phyloP scores from a whole-genome alignment of 495 filamentous ascomycete genomes.

The Staphylotrichum longicolle region DNA sequence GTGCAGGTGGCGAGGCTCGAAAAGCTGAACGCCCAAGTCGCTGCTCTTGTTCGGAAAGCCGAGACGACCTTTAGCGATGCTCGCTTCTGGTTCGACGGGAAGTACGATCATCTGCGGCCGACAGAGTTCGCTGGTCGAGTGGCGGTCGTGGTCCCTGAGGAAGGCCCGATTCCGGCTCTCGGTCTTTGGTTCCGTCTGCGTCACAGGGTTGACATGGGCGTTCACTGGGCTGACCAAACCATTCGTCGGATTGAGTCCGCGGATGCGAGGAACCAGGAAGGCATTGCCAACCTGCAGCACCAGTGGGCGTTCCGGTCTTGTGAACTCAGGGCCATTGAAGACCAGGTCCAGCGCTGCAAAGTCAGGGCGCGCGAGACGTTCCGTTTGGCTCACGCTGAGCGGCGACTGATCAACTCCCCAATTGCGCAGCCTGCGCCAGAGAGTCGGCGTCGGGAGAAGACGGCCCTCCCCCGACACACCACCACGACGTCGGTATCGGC shows the following conservation, averaged over 20 bases:
- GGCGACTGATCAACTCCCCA: too few relatives aligned
- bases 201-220: not conserved
- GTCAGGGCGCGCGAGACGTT: not conserved
- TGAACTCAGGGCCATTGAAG: not conserved
- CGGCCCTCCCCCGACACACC: not conserved
- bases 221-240: not conserved
- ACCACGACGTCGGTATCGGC: not conserved
- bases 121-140: constrained; percentile 3
- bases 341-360: not conserved
- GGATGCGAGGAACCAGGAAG: not conserved
- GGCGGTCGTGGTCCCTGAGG: constrained; percentile 3
- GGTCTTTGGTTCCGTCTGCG: constrained; percentile 6
- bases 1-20: constrained; percentile 2
- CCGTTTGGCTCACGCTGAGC: too few relatives aligned
- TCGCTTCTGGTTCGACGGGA: not conserved
- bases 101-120: constrained; percentile 5
- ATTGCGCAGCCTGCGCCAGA: too few relatives aligned
- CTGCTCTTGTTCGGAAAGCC: not conserved
- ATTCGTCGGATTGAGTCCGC: not conserved
- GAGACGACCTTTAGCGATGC: not conserved
- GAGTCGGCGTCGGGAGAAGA: not conserved
- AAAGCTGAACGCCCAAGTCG: constrained; percentile 9
- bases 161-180: constrained; percentile 5
- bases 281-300: constrained; percentile 5
- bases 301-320: not conserved